phyloP scores from a whole-genome alignment of 164 flowering plant species.

The Dillenia turbinata region DNA sequence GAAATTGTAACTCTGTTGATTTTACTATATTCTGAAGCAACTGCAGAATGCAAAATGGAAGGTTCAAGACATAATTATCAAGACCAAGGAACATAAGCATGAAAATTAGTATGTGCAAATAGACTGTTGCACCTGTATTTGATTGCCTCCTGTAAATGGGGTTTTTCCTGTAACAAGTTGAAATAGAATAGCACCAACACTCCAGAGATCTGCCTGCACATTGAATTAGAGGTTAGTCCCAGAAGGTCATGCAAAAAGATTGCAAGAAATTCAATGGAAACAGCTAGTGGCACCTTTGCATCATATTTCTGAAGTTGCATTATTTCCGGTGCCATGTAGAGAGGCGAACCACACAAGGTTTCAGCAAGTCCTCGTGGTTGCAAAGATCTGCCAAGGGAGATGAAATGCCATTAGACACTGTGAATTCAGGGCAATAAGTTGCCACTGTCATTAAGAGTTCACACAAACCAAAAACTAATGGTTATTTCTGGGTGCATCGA shows the following conservation, averaged over 20 bases:
- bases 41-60: conserved; percentile 36
- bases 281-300: conserved; percentile 70
- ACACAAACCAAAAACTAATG: too few species aligned
- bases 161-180: conserved; percentile 94
- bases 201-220: conserved; percentile 99
- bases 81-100: not conserved
- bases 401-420: too few species aligned
- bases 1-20: conserved; percentile 76
- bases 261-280: not conserved
- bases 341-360: conserved; percentile 97
- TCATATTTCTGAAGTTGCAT: conserved; percentile 98
- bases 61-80: conserved; percentile 2
- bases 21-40: conserved; percentile 88
- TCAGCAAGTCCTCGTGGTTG: conserved; percentile 95
- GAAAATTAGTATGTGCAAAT: too few species aligned
- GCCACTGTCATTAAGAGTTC: too few species aligned
- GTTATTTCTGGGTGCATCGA: too few species aligned
- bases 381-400: conserved; percentile 58
- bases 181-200: conserved; percentile 93
- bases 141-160: conserved; percentile 90
- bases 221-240: conserved; percentile 22
- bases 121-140: conserved; percentile 56
- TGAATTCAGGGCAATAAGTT: too few species aligned
- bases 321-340: conserved; percentile 99
- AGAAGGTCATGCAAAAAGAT: conserved; percentile 4